Base-by-base conservation (phyloP, 192 early-diverging fungal genomes). In the Coemansia erecta region DNA sequence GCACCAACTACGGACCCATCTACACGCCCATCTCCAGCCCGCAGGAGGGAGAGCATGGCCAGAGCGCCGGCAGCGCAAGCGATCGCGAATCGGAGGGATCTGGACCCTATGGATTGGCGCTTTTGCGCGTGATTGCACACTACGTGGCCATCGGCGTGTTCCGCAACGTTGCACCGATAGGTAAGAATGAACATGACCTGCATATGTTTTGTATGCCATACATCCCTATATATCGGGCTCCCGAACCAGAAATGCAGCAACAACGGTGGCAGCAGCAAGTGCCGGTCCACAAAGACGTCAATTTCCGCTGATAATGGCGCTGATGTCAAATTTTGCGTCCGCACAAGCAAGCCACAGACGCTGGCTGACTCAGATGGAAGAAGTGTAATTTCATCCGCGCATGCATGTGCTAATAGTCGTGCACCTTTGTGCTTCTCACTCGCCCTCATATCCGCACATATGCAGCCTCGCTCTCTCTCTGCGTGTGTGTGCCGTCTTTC, bases 71-170 rank as follows among this genome's bases (percentile, higher is more conserved):
- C 8, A 53, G 37, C 6, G 31, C 31, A 26, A 47, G 59, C 31
- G 44, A 53, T 22, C 19, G 21, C 44, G 70, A 65, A 18, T 63
- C 66, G 35, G 63, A 69, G 50, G 60, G 42, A 26, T 68, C 66
- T 23, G 77, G 77, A 12, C 77, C 77, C 8, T 79, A 79, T 31
- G 77, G 77, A 28, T 58, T 79, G 48, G 77, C 63, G 23, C 70
- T 79, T 19, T 50, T 79, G 44, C 70, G 74, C 23, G 74, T 77
- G 48, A 77, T 77, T 47, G 74, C 74, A 3, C 74, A 77, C 62
- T 77, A 77, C 47, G 74, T 70, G 15, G 74, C 74, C n/a, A 77
- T 77, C 22, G 74, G 74, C 64, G 74, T 77, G 14, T 77, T 77
- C 59, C 74, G 74, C 53, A 77, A 77, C 46, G 74, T 77, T 13